A percentile compares a stretch with the other conserved stretches of the same genome.
Conservation (phyloP, 768 basidiomycete genomes). For the Termitomyces sp. region DNA sequence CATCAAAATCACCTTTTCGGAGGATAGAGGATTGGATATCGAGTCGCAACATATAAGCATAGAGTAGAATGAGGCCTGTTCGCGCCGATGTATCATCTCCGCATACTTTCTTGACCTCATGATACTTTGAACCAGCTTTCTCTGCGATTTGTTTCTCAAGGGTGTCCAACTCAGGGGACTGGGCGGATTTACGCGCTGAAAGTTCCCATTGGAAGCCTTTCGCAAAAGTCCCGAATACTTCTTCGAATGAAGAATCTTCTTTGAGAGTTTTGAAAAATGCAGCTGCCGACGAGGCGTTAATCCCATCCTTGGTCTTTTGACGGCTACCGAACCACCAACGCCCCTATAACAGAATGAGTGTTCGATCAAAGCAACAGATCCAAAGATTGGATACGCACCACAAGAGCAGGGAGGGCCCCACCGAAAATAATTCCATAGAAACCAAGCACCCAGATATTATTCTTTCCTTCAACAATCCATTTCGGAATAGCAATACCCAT, state of each 20-base stretch:
- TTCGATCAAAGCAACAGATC: neutral
- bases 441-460: slow-evolving; percentile 88
- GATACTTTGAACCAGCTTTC: slow-evolving; percentile 50
- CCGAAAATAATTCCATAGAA: slow-evolving; percentile 88
- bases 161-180: slow-evolving; percentile 35
- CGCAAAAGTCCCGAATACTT: slow-evolving; percentile 68
- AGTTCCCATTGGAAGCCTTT: slow-evolving; percentile 60
- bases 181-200: slow-evolving; percentile 21
- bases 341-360: slow-evolving; percentile 37
- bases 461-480: slow-evolving; percentile 90
- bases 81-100: slow-evolving; percentile 33
- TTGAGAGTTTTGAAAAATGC: slow-evolving; percentile 83
- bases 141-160: slow-evolving; percentile 48
- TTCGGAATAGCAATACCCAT: slow-evolving; percentile 94
- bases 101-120: slow-evolving; percentile 37
- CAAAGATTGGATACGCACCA: slow-evolving; percentile 38
- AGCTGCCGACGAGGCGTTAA: slow-evolving; percentile 76
- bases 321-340: slow-evolving; percentile 97
- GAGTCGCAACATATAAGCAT: slow-evolving; percentile 78
- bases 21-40: slow-evolving; percentile 48
- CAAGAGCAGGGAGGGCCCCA: slow-evolving; percentile 76
- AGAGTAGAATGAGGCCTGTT: slow-evolving; percentile 68
- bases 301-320: slow-evolving; percentile 87
- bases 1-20: slow-evolving; percentile 50
- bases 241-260: slow-evolving; percentile 71